Conservation (phyloP, 345 rosid genomes). For the Eucalyptus marginata region DNA sequence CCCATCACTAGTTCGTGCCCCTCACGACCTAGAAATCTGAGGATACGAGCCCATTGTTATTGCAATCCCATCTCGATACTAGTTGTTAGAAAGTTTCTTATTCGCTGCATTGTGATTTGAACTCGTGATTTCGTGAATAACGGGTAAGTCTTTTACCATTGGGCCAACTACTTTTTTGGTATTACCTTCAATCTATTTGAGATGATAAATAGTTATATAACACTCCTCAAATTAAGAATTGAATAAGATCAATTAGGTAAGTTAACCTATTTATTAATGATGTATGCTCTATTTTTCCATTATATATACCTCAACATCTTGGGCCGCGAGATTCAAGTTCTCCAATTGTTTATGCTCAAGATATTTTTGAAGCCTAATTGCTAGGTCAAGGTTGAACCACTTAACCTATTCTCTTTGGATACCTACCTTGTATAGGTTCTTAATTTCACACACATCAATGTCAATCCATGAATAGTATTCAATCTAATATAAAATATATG, state of each 20-base stretch:
- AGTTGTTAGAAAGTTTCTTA: neutral
- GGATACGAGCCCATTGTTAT: no score
- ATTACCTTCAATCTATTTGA: neutral
- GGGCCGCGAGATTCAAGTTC: neutral
- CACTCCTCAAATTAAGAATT: neutral
- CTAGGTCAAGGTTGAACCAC: neutral
- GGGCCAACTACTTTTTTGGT: rapidly evolving
- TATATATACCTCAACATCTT: neutral
- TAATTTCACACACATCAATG: neutral
- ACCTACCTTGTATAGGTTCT: neutral
- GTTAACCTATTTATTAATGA: neutral
- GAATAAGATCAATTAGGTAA: neutral
- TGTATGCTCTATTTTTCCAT: neutral
- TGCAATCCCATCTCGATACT: no score
- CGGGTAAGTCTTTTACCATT: rapidly evolving
- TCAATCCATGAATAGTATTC: neutral
- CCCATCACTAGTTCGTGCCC: no score
- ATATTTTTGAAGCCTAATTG: neutral
- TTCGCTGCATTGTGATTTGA: neutral
- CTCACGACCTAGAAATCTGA: no score
- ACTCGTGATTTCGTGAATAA: neutral
- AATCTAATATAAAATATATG: neutral
- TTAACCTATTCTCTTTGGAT: neutral
- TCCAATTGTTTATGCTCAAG: neutral
- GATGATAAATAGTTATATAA: neutral